These are phyloP conservation scores for Ligustrum vulgare DNA, from an alignment of 257 asterid genomes.

Conservation along the genomic window DNA sequence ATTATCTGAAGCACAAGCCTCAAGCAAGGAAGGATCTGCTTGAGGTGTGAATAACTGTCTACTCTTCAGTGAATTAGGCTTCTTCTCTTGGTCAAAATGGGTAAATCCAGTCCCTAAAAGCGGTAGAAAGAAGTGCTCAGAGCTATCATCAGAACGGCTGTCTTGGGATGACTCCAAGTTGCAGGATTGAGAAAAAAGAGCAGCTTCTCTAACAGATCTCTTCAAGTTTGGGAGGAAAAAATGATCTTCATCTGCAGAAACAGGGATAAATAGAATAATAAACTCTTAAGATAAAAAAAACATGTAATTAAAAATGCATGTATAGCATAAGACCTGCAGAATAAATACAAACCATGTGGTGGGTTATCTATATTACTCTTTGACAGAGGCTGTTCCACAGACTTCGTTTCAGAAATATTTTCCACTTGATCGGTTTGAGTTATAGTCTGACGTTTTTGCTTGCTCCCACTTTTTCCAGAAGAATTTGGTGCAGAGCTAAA, in stretches of 20 bases:
- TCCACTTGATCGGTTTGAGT: conserved; percentile 57
- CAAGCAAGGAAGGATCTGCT: conserved; percentile 60
- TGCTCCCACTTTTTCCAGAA: conserved; percentile 75
- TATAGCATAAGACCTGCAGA: conserved; percentile 13
- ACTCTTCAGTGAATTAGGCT: conserved; percentile 45
- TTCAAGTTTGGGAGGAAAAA: conserved; percentile 73
- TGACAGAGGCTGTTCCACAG: conserved; percentile 50
- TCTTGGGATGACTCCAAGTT: conserved; percentile 72
- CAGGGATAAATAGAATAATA: conserved; percentile 3
- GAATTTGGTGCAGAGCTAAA: conserved; percentile 88
- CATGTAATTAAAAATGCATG: conserved; percentile 14
- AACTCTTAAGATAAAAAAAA: conserved; percentile 3
- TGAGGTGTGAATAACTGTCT: conserved; percentile 59
- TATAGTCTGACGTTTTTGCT: conserved; percentile 61
- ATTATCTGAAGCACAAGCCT: conserved; percentile 41
- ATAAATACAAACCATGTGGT: conserved; percentile 59
- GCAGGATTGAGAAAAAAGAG: conserved; percentile 59
- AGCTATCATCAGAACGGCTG: conserved; percentile 80
- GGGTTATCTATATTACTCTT: conserved; percentile 44
- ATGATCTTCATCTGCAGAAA: conserved; percentile 67
- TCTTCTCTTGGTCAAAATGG: conserved; percentile 55
- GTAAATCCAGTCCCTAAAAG: conserved; percentile 69
- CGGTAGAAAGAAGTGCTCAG: conserved; percentile 89
- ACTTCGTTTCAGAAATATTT: conserved; percentile 48
- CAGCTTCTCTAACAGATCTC: conserved; percentile 98